Evolutionary conservation across 2,329 filamentous ascomycete genomes (phyloP), one percentile per base, ranked within the genome.

Genomic region (Colletotrichum zoysiae): DNA sequence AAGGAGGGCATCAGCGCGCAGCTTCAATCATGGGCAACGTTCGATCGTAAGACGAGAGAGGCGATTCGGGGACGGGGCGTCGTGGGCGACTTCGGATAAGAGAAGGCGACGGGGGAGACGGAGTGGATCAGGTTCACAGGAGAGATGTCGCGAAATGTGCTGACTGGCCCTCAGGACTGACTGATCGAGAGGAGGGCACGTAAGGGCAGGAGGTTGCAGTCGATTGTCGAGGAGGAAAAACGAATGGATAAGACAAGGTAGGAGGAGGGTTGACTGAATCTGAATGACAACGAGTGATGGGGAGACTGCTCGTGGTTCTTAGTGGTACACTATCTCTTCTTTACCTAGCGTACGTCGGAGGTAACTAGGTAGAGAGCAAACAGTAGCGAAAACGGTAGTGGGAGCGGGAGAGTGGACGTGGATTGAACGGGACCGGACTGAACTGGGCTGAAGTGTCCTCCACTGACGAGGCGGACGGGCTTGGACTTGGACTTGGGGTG

Each of bases 1-100:
- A 65, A 67, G 74, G 44, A 59, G 61, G 51, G 66, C 65, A 67
- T 73, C 70, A 74, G 61, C 65, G 70, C 66, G 62, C 66, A 53
- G 61, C 58, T 67, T 70, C 51, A 56, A 35, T 75, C 62, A 59
- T 67, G 62, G 62, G 64, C 50, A 44, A 50, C 7, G 23, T 48
- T 64, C 46, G 59, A 60, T 70, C 65, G 60, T 46, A 60, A 51
- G 53, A 38, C 33, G 50, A 35, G 38, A 48, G 16, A 38, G 51
- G 26, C 30, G 44, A 48, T 53, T 38, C 42, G n/a, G 44, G 23
- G 11, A 30, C 18, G 18, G 20, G 53, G 53, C 58, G 51, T 63
- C 44, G 65, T 44, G 16, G 64, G 50, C 51, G 38, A 33, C 60
- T 63, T 42, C 26, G 57, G 50, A 58, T 53, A 23, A 51, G 59